Percentiles rank a stretch among this genome's conserved stretches.
These are phyloP conservation scores for Colletotrichum navitas DNA, from an alignment of 2,329 filamentous ascomycete genomes.

Conservation along the genomic window DNA sequence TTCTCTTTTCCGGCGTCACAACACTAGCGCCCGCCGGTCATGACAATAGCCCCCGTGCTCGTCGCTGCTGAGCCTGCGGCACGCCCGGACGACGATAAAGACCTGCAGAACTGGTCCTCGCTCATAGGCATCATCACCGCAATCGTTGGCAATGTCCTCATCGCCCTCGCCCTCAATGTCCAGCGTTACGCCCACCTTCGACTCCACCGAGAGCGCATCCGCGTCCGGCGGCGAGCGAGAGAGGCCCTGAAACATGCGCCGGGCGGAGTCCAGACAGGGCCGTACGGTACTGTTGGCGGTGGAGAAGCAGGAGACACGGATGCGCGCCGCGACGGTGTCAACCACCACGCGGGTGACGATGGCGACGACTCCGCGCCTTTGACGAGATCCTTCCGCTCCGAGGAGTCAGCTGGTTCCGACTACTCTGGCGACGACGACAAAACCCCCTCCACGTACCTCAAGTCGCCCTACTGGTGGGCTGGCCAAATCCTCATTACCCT, in stretches of 20 bases:
- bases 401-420: slow-evolving; percentile 55
- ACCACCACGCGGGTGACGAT: slow-evolving; percentile 48
- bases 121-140: slow-evolving; percentile 95
- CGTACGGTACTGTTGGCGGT: slow-evolving; percentile 52
- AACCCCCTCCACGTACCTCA: slow-evolving; percentile 79
- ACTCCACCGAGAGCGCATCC: slow-evolving; percentile 77
- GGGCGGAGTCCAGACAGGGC: slow-evolving; percentile 47
- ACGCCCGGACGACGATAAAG: slow-evolving; percentile 55
- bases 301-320: slow-evolving; percentile 26
- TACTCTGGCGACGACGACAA: slow-evolving; percentile 52
- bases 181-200: slow-evolving; percentile 95
- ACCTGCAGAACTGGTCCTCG: slow-evolving; percentile 83
- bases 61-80: slow-evolving; percentile 37
- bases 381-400: slow-evolving; percentile 62
- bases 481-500: slow-evolving; percentile 93
- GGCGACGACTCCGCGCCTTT: slow-evolving; percentile 65
- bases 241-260: slow-evolving; percentile 64
- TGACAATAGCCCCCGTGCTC: slow-evolving; percentile 25
- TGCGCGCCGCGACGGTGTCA: slow-evolving; percentile 33
- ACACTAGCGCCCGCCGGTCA: slow-evolving; percentile 16
- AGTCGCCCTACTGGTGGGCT: slow-evolving; percentile 95
- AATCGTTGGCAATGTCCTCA: slow-evolving; percentile 92
- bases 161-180: slow-evolving; percentile 95
- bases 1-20: slow-evolving; percentile 6
- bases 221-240: slow-evolving; percentile 67